A percentile compares a stretch with the other conserved stretches of the same genome.
Conservation (phyloP, 352 stramenopile genomes). For the Elongisporangium prolatum region DNA sequence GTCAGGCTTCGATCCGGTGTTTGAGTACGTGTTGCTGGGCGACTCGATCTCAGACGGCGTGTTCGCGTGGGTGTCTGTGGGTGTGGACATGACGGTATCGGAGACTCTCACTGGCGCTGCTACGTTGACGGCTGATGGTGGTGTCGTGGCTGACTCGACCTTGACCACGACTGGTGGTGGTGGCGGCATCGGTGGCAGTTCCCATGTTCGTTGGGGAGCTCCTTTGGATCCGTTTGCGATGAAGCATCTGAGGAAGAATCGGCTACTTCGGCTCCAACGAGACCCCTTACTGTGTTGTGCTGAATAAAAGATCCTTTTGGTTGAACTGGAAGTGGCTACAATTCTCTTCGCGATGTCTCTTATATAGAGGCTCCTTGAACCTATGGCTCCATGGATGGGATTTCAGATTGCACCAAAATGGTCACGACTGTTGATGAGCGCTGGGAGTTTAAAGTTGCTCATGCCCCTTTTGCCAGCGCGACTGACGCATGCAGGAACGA, state of each 20-base stretch:
- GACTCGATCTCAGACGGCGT: constrained; percentile 22
- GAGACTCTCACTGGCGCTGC: constrained; percentile 20
- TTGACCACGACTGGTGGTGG: background rate
- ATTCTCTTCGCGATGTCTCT: background rate
- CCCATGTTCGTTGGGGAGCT: background rate
- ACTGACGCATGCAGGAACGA: background rate
- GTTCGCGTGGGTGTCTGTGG: constrained; percentile 33
- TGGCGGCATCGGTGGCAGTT: background rate
- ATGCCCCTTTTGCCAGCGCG: background rate
- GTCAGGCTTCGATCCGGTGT: constrained; percentile 32
- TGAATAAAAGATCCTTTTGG: background rate
- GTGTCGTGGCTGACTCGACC: background rate
- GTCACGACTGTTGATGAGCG: background rate
- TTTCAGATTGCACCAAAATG: background rate
- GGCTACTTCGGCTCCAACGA: background rate
- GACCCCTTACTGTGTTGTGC: background rate
- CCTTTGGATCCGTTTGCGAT: background rate
- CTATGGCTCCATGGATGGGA: no score
- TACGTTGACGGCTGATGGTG: constrained; percentile 7
- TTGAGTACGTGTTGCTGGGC: constrained; percentile 29
- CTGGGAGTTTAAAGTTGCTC: background rate
- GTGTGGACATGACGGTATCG: constrained; percentile 20
- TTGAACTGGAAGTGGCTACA: background rate
- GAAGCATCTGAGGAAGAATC: background rate
- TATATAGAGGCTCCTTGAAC: background rate